Evolutionary conservation across 164 flowering plant species (phyloP).

Genomic region (Nymphaea colorata): DNA sequence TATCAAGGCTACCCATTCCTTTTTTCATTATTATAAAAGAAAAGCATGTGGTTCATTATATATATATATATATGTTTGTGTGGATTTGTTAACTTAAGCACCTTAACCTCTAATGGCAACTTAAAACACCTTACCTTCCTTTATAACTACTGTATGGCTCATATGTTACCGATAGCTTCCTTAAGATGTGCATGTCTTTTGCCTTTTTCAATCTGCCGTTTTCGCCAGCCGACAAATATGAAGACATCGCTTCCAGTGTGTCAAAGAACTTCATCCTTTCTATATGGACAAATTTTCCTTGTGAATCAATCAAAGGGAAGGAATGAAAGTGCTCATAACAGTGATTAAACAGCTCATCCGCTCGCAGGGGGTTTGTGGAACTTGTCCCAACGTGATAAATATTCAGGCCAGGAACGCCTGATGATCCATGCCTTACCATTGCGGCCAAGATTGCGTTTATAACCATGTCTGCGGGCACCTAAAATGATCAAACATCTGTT

Average conservation of each 20-base stretch:
- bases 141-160: background rate
- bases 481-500: no score
- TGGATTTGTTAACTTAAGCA: no score
- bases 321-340: slow-evolving; percentile 50
- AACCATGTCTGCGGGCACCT: slow-evolving; percentile 96
- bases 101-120: no score
- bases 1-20: no score
- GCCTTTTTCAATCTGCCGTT: no score
- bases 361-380: slow-evolving; percentile 60
- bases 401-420: slow-evolving; percentile 37
- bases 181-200: no score
- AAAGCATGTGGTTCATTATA: no score
- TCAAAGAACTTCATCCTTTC: slow-evolving; percentile 52
- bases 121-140: background rate
- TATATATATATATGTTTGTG: no score
- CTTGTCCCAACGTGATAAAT: slow-evolving; percentile 82
- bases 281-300: slow-evolving; percentile 53
- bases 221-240: slow-evolving; percentile 53
- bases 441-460: slow-evolving; percentile 89
- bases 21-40: no score
- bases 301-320: slow-evolving; percentile 46
- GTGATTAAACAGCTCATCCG: slow-evolving; percentile 41
- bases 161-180: no score
- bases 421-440: slow-evolving; percentile 68
- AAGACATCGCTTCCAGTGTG: slow-evolving; percentile 64